Conservation (phyloP, 371 early-diverging fungal genomes). For the Rhizopus microsporus region DNA sequence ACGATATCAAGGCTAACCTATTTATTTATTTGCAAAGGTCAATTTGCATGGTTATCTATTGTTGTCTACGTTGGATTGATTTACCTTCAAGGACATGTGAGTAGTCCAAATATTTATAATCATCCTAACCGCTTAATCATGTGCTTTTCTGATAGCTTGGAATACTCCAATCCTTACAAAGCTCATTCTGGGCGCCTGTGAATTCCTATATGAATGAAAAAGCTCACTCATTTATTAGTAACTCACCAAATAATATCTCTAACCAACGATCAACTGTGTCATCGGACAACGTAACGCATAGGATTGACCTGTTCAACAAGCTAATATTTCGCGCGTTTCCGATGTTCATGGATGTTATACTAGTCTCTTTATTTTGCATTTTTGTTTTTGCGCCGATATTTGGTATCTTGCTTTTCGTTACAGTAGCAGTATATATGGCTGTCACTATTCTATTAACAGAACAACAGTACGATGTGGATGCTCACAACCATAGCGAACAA, state of each 20-base stretch:
- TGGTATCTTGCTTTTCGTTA: constrained; percentile 78
- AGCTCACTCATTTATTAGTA: constrained; percentile 80
- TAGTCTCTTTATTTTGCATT: constrained; percentile 74
- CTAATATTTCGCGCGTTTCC: constrained; percentile 88
- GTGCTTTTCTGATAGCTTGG: constrained; percentile 48
- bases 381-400: constrained; percentile 71
- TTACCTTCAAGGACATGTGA: constrained; percentile 74
- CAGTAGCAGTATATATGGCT: constrained; percentile 82
- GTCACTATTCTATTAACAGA: constrained; percentile 83
- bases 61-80: constrained; percentile 68
- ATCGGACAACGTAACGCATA: constrained; percentile 23
- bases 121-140: not conserved
- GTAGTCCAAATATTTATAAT: not conserved
- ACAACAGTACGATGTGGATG: not conserved
- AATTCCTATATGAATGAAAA: constrained; percentile 83
- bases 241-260: constrained; percentile 80
- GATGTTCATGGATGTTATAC: constrained; percentile 78
- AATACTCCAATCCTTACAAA: constrained; percentile 74
- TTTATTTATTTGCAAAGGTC: constrained; percentile 8
- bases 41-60: constrained; percentile 65
- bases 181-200: constrained; percentile 85
- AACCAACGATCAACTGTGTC: constrained; percentile 88
- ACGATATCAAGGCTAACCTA: not conserved
- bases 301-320: constrained; percentile 61
- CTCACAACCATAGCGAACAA: too few species aligned